Percentiles rank a stretch among this genome's conserved stretches.
These are phyloP conservation scores for Cinchona pubescens DNA, from an alignment of 257 asterid species.

Conservation along the genomic window DNA sequence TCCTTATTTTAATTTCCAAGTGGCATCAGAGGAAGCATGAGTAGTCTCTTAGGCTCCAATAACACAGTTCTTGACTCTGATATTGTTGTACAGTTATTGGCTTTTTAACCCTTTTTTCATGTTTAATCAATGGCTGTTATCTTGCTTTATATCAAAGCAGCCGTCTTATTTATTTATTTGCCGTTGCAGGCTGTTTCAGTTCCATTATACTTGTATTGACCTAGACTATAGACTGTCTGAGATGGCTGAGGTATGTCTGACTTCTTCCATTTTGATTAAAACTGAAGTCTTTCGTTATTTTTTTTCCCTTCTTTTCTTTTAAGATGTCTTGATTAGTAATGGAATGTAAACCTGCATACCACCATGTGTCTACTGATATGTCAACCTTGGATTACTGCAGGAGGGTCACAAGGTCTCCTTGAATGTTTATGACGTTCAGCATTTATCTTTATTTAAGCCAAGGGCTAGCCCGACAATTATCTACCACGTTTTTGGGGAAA, in stretches of 20 bases:
- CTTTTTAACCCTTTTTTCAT: not conserved
- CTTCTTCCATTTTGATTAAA: not conserved
- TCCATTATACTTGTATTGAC: not conserved
- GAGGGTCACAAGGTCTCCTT: slow-evolving; percentile 75
- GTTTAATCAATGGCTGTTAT: not conserved
- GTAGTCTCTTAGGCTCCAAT: not conserved
- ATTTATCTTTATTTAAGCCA: no score
- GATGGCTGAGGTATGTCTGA: slow-evolving; percentile 38
- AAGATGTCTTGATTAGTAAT: not conserved
- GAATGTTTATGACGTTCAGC: slow-evolving; percentile 87
- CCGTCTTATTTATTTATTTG: not conserved
- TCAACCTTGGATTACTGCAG: slow-evolving; percentile 39
- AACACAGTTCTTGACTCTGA: not conserved
- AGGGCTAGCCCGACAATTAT: slow-evolving; percentile 87
- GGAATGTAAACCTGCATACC: no score
- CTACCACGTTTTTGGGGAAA: slow-evolving; percentile 79
- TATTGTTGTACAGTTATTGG: not conserved
- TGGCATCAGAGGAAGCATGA: no score
- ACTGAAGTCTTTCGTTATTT: not conserved
- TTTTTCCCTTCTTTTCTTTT: not conserved
- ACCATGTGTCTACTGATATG: not conserved
- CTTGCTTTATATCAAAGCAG: not conserved
- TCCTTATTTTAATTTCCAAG: no score
- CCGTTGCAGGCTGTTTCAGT: slow-evolving; percentile 7
- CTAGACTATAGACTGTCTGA: not conserved